These are phyloP conservation scores for Furcasterigmium furcatum DNA, from an alignment of 2,329 filamentous ascomycete genomes.

Conservation along the genomic window DNA sequence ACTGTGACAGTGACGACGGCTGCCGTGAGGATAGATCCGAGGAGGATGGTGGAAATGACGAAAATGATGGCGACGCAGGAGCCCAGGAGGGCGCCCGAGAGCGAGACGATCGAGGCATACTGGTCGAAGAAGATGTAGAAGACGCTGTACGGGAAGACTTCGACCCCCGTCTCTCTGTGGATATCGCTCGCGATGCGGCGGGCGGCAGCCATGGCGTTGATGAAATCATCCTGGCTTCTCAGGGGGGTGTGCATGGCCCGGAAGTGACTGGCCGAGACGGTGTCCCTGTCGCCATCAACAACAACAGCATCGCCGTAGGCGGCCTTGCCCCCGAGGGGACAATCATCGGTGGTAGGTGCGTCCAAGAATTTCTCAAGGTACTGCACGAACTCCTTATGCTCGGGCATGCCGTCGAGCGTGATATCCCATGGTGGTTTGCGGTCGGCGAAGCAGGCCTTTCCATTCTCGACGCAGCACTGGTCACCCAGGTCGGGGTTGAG, in stretches of 20 bases:
- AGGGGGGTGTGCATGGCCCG: conserved; percentile 85
- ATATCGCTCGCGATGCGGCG: conserved; percentile 83
- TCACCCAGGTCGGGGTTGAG: conserved; percentile 79
- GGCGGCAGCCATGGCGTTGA: conserved; percentile 83
- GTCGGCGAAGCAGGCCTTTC: conserved; percentile 73
- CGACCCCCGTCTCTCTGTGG: conserved; percentile 64
- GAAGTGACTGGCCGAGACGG: conserved; percentile 84
- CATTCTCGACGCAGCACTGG: conserved; percentile 66
- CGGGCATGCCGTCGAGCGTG: conserved; percentile 85
- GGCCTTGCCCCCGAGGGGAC: conserved; percentile 84
- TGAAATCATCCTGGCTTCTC: conserved; percentile 87
- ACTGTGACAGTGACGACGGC: conserved; percentile 83
- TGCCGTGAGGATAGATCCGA: conserved; percentile 81
- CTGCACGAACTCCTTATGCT: conserved; percentile 83
- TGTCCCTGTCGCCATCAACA: conserved; percentile 63
- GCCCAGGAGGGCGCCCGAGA: conserved; percentile 77
- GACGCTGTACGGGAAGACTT: conserved; percentile 94
- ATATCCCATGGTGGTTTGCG: conserved; percentile 85
- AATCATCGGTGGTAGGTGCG: conserved; percentile 76
- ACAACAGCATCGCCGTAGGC: conserved; percentile 84
- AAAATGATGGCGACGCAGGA: conserved; percentile 86
- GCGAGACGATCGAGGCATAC: conserved; percentile 78
- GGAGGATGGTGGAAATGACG: conserved; percentile 70
- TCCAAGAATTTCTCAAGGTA: conserved; percentile 83
- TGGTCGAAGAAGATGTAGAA: conserved; percentile 99